phyloP scores from a whole-genome alignment of 1,139 yeast genomes.

The Taphrina betulina region DNA sequence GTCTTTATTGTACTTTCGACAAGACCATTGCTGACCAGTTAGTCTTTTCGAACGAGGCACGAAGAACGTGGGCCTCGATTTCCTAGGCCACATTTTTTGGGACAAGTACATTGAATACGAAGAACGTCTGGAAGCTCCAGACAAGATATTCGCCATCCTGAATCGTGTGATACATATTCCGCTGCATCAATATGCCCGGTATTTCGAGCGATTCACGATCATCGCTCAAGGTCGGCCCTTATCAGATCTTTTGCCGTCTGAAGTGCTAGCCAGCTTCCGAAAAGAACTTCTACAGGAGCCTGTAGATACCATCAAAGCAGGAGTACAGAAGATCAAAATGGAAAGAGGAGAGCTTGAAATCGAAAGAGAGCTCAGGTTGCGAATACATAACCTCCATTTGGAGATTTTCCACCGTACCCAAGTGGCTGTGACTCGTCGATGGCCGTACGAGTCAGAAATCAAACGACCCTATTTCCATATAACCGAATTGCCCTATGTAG shows the following conservation, averaged over 20 bases:
- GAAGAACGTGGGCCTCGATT: slow-evolving; percentile 65
- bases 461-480: slow-evolving; percentile 55
- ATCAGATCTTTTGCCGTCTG: slow-evolving; percentile 40
- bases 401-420: slow-evolving; percentile 65
- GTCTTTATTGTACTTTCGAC: no score
- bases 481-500: slow-evolving; percentile 49
- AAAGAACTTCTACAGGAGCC: slow-evolving; percentile 40
- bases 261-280: slow-evolving; percentile 40
- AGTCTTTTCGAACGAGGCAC: slow-evolving; percentile 65
- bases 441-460: slow-evolving; percentile 60
- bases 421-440: slow-evolving; percentile 59
- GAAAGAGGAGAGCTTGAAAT: slow-evolving; percentile 40
- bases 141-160: slow-evolving; percentile 50
- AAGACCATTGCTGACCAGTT: slow-evolving; percentile 35
- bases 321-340: slow-evolving; percentile 37
- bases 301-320: slow-evolving; percentile 38
- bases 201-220: slow-evolving; percentile 47
- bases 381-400: slow-evolving; percentile 42
- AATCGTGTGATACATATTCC: slow-evolving; percentile 70
- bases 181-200: slow-evolving; percentile 68
- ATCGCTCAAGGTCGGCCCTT: slow-evolving; percentile 40
- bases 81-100: slow-evolving; percentile 72
- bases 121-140: slow-evolving; percentile 47
- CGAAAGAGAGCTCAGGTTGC: slow-evolving; percentile 41
- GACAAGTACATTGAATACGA: slow-evolving; percentile 63